These are phyloP conservation scores for Pythium angustatum DNA, from an alignment of 352 stramenopile genomes.

Conservation along the genomic window DNA sequence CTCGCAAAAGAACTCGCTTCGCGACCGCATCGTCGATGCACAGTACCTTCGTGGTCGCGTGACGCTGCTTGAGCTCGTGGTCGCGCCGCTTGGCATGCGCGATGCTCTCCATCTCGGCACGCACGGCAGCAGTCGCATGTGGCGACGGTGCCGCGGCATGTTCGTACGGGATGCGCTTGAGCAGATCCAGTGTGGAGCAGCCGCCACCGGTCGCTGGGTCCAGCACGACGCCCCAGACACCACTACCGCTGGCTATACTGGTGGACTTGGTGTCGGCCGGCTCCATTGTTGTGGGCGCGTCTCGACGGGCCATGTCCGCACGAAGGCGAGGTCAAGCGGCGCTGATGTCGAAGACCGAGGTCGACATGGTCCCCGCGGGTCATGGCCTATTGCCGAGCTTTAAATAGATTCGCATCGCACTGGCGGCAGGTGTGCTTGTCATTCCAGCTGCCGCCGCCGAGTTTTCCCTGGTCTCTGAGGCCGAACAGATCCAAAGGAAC, in stretches of 20 bases:
- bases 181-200: slow-evolving; percentile 65
- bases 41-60: slow-evolving; percentile 3
- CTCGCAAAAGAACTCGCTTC: neutral
- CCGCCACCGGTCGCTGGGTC: slow-evolving; percentile 31
- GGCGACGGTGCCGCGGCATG: slow-evolving; percentile 11
- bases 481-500: neutral
- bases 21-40: too few species aligned
- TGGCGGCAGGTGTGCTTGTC: neutral
- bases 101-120: slow-evolving; percentile 46
- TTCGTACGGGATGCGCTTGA: slow-evolving; percentile 38
- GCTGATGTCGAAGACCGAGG: neutral
- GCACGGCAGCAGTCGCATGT: slow-evolving; percentile 31
- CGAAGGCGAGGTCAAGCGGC: neutral
- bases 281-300: neutral
- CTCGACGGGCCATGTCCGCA: neutral
- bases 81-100: slow-evolving; percentile 4
- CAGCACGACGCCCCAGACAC: slow-evolving; percentile 16
- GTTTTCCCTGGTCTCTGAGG: neutral
- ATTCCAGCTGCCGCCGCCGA: neutral
- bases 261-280: too few species aligned
- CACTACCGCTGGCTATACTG: too few species aligned
- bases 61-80: slow-evolving; percentile 10
- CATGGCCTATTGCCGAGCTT: neutral
- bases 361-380: too few species aligned
- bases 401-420: too few species aligned